phyloP scores from a whole-genome alignment of 169 alveolate species.

The Theileria orientalis region DNA sequence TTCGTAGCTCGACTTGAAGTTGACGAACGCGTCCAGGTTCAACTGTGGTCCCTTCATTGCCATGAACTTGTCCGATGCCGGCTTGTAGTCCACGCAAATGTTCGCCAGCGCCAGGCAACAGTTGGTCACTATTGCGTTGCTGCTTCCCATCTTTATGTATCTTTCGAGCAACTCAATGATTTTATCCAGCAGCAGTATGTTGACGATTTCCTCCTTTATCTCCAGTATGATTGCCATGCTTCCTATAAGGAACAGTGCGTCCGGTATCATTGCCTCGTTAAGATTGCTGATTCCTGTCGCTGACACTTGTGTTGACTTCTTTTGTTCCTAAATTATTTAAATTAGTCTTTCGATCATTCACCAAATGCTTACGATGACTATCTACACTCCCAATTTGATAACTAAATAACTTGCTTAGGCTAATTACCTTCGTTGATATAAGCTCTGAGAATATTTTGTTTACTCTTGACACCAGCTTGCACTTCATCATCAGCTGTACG shows the following conservation, averaged over 20 bases:
- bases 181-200: slow-evolving; percentile 70
- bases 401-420: background rate
- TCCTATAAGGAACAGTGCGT: slow-evolving; percentile 82
- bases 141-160: slow-evolving; percentile 66
- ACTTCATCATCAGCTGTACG: slow-evolving; percentile 74
- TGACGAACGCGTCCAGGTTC: slow-evolving; percentile 74
- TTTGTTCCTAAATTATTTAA: too few species aligned
- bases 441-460: slow-evolving; percentile 38
- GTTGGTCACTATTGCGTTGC: slow-evolving; percentile 80
- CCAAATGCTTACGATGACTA: background rate
- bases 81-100: slow-evolving; percentile 82
- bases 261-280: slow-evolving; percentile 78
- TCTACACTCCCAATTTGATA: background rate
- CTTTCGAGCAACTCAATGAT: slow-evolving; percentile 67
- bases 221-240: slow-evolving; percentile 78
- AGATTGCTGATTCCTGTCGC: background rate
- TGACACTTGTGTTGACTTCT: background rate
- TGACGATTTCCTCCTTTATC: slow-evolving; percentile 79
- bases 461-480: slow-evolving; percentile 65
- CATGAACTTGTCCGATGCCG: slow-evolving; percentile 76
- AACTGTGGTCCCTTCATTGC: slow-evolving; percentile 84
- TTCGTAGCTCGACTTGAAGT: slow-evolving; percentile 79
- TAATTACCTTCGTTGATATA: background rate
- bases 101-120: slow-evolving; percentile 87
- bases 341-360: too few species aligned